Conservation (phyloP, 2,329 filamentous ascomycete species). For the Beauveria sp. region DNA sequence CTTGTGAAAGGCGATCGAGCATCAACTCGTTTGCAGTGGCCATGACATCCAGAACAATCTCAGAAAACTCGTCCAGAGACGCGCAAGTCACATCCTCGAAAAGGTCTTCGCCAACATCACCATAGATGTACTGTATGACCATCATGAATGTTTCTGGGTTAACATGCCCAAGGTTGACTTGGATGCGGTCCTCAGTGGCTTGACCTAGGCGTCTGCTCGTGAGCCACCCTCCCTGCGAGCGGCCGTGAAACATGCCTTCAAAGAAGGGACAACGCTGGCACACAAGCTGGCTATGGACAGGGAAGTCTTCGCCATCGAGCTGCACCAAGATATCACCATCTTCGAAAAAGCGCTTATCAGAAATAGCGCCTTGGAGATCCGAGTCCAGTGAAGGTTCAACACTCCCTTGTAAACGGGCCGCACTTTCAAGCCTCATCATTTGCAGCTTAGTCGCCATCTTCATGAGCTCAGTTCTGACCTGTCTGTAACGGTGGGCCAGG, state of each 20-base stretch:
- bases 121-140: constrained; percentile 75
- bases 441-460: constrained; percentile 67
- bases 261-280: constrained; percentile 91
- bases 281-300: constrained; percentile 70
- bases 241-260: constrained; percentile 79
- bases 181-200: constrained; percentile 38
- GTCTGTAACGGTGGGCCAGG: constrained; percentile 65
- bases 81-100: constrained; percentile 69
- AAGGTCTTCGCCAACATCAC: constrained; percentile 70
- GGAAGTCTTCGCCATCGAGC: constrained; percentile 63
- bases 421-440: constrained; percentile 64
- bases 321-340: constrained; percentile 75
- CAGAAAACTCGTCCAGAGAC: constrained; percentile 75
- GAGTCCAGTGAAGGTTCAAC: constrained; percentile 55
- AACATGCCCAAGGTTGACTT: constrained; percentile 78
- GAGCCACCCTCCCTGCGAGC: constrained; percentile 79
- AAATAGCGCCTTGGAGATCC: constrained; percentile 65
- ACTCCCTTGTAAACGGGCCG: constrained; percentile 65
- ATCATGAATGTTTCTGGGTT: constrained; percentile 65
- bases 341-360: constrained; percentile 63
- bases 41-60: constrained; percentile 87
- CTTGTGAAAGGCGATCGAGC: constrained; percentile 82
- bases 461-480: constrained; percentile 81
- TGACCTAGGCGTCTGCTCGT: constrained; percentile 51
- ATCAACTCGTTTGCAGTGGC: constrained; percentile 88